Percentiles rank a stretch among this genome's conserved stretches.
Conservation (phyloP, 2,329 filamentous ascomycete genomes). For the Akanthomyces uredinophilus region DNA sequence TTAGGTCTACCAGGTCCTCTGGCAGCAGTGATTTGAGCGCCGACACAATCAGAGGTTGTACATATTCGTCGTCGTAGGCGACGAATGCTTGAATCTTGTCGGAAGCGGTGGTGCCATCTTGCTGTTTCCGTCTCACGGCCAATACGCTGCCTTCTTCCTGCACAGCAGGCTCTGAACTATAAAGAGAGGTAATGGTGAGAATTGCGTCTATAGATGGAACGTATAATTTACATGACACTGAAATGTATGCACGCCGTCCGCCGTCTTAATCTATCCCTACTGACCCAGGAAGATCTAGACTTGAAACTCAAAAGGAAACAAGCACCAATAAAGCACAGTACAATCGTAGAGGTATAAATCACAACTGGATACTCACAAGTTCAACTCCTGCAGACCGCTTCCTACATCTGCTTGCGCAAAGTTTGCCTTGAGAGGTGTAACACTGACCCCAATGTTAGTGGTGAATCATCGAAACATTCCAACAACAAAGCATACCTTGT, state of each 20-base stretch:
- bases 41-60: slow-evolving; percentile 75
- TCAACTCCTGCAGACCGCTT: slow-evolving; percentile 65
- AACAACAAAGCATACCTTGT: slow-evolving; percentile 59
- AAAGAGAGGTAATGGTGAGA: slow-evolving; percentile 29
- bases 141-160: slow-evolving; percentile 11
- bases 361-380: slow-evolving; percentile 62
- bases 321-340: background rate
- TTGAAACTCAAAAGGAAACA: background rate
- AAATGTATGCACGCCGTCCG: slow-evolving; percentile 16
- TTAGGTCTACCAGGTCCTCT: slow-evolving; percentile 46
- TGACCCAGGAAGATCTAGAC: slow-evolving; percentile 13
- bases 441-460: slow-evolving; percentile 42
- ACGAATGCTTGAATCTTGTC: slow-evolving; percentile 58
- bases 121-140: slow-evolving; percentile 20
- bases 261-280: slow-evolving; percentile 14
- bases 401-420: slow-evolving; percentile 72
- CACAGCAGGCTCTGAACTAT: slow-evolving; percentile 19
- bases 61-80: slow-evolving; percentile 82
- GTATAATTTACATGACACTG: slow-evolving; percentile 20
- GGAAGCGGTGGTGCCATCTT: slow-evolving; percentile 14
- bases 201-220: slow-evolving; percentile 27
- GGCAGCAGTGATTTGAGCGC: slow-evolving; percentile 64
- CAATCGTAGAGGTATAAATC: background rate
- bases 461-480: background rate
- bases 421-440: slow-evolving; percentile 87